These are phyloP conservation scores for Xeromyces bisporus DNA, from an alignment of 495 filamentous ascomycete species.

Conservation along the genomic window DNA sequence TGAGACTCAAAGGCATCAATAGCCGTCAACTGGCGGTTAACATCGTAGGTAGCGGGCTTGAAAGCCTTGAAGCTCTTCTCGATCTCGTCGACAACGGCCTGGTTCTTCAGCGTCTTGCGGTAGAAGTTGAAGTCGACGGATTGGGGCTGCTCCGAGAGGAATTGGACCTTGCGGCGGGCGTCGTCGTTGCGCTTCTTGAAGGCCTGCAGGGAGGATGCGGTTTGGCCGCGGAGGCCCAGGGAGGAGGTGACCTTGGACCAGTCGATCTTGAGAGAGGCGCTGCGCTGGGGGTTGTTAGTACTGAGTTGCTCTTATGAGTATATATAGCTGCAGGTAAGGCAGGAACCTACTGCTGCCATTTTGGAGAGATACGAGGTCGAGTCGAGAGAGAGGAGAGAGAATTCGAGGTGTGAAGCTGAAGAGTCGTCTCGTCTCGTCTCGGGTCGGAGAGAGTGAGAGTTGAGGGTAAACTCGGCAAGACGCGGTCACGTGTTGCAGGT, in stretches of 20 bases:
- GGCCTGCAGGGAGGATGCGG: conserved; percentile 67
- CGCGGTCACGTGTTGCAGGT: conserved; percentile 26
- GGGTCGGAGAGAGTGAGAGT: conserved; percentile 22
- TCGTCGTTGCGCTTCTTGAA: conserved; percentile 99
- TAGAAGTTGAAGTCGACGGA: conserved; percentile 85
- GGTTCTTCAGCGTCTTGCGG: conserved; percentile 85
- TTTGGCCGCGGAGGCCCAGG: conserved; percentile 91
- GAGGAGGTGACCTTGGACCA: conserved; percentile 82
- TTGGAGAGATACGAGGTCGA: conserved; percentile 31
- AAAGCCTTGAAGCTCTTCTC: conserved; percentile 82
- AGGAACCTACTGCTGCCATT: conserved; percentile 79
- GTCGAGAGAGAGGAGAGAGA: conserved; percentile 28
- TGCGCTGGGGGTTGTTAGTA: too few relatives aligned
- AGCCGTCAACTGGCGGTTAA: conserved; percentile 80
- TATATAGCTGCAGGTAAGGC: too few relatives aligned
- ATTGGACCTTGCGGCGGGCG: conserved; percentile 75
- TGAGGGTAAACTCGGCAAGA: conserved; percentile 31
- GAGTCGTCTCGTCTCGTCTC: too few relatives aligned
- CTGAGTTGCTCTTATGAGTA: too few relatives aligned
- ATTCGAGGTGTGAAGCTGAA: conserved; percentile 20
- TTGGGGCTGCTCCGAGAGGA: conserved; percentile 62
- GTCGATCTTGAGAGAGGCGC: conserved; percentile 98
- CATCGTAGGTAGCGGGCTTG: conserved; percentile 83
- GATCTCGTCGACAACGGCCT: conserved; percentile 83
- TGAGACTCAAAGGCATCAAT: conserved; percentile 96